Evolutionary conservation across 2,329 filamentous ascomycete species (phyloP), one percentile per base, ranked within the genome.

Genomic region (Botryotinia narcissicola): DNA sequence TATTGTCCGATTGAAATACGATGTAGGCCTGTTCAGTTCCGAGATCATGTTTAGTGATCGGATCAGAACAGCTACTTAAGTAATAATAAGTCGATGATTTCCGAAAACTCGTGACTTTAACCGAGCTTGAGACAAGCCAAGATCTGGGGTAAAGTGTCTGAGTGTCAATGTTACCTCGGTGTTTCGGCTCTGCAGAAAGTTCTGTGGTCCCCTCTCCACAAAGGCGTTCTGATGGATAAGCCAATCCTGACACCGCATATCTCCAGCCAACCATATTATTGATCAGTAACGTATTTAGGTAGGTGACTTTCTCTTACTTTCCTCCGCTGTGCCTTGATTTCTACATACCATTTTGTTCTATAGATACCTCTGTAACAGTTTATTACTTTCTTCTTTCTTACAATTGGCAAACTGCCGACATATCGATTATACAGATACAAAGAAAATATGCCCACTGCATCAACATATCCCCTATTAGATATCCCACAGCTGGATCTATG

Each of bases 401-500:
- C 46, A 68, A 42, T 57, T 68, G 16, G 18, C 9, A 22, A 29
- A 32, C 16, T 4, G 6, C 2, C 25, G 69, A 22, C 46, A 32
- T 40, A 40, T 32, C 18, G 1, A 8, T 54, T 4, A 29, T 8
- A 57, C 10, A 68, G 40, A 42, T 22, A 42, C 29, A 57, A 68
- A 51, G 1, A 37, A 64, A 72, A 12, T 29, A 80, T 80, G 79
- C 78, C 79, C 76, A 79, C 78, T 73, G 67, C 77, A 73, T 80
- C 78, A 72, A 68, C 48, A 51, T 78, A 74, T 64, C 75, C 75
- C 18, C 42, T 44, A 32, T 79, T 96, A 54, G 85, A 90, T 32
- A 90, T 97, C 59, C 94, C 95, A 0, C 84, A 91, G 77, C 83
- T 91, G 72, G 94, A 97, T 81, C 81, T 97, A 67, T 97, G 93